Conservation (phyloP, 306 rosid genomes). For the Castanea crenata region DNA sequence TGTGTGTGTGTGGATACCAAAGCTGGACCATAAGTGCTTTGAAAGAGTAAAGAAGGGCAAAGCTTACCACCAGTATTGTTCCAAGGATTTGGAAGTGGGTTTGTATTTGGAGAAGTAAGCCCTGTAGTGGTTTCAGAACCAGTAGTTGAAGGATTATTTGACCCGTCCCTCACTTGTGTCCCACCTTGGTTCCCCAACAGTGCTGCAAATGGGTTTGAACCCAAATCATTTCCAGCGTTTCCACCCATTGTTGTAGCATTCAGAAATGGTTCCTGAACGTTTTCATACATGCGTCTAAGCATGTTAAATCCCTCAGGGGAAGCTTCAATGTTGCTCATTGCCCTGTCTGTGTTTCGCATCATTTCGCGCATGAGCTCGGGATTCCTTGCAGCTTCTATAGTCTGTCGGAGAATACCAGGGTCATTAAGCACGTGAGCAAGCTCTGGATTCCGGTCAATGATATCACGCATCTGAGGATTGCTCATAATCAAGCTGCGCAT, state of each 20-base stretch:
- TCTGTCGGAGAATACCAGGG: constrained; percentile 59
- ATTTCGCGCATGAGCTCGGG: constrained; percentile 76
- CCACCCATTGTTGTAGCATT: constrained; percentile 62
- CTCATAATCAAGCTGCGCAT: constrained; percentile 58
- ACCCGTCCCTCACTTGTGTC: constrained; percentile 40
- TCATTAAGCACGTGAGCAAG: constrained; percentile 62
- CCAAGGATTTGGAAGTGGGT: constrained; percentile 77
- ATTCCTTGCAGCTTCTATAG: constrained; percentile 66
- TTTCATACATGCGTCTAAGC: constrained; percentile 74
- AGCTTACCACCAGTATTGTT: constrained; percentile 34
- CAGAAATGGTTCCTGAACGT: constrained; percentile 67
- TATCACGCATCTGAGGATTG: constrained; percentile 63
- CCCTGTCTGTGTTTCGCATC: constrained; percentile 73
- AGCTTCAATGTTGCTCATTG: constrained; percentile 68
- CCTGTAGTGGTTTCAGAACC: constrained; percentile 46
- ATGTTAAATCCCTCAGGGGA: constrained; percentile 74
- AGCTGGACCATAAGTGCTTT: background rate
- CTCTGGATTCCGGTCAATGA: constrained; percentile 65
- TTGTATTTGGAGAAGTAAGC: constrained; percentile 50
- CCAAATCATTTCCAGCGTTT: constrained; percentile 43
- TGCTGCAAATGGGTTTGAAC: constrained; percentile 60
- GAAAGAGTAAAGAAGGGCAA: background rate
- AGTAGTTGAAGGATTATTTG: constrained; percentile 46
- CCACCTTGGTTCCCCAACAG: constrained; percentile 55
- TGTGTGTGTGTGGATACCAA: background rate